These are phyloP conservation scores for Papiliotrema fonsecae DNA, from an alignment of 1,284 basidiomycete species.

Conservation along the genomic window DNA sequence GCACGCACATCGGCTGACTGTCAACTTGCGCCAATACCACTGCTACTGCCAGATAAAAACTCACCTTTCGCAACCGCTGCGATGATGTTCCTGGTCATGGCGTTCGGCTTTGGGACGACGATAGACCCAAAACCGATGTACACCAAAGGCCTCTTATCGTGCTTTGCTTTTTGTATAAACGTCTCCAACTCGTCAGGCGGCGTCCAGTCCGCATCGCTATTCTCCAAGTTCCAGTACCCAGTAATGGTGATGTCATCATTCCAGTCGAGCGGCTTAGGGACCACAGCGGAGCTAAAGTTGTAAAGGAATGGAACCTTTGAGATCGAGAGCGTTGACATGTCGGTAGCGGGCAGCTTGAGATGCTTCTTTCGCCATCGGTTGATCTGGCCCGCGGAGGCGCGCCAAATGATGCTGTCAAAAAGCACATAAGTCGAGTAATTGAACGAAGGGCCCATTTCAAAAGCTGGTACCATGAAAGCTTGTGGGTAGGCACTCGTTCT, in stretches of 20 bases:
- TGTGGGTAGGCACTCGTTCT: slow-evolving; percentile 63
- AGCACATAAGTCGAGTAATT: slow-evolving; percentile 50
- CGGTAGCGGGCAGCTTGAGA: slow-evolving; percentile 58
- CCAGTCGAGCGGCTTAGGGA: slow-evolving; percentile 71
- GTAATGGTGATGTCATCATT: slow-evolving; percentile 57
- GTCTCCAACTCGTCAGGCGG: slow-evolving; percentile 55
- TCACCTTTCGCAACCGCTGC: slow-evolving; percentile 62
- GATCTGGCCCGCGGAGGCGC: slow-evolving; percentile 64
- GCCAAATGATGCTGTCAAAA: slow-evolving; percentile 70
- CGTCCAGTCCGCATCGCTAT: slow-evolving; percentile 57
- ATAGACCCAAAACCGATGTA: slow-evolving; percentile 70
- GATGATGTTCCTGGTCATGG: slow-evolving; percentile 60
- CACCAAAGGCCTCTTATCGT: slow-evolving; percentile 61
- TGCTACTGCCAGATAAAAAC: slow-evolving; percentile 17
- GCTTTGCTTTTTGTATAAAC: slow-evolving; percentile 58
- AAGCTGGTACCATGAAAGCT: slow-evolving; percentile 57
- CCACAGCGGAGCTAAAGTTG: slow-evolving; percentile 59
- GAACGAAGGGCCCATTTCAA: slow-evolving; percentile 48
- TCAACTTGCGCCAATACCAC: slow-evolving; percentile 4
- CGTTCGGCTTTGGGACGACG: slow-evolving; percentile 64
- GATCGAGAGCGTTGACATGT: slow-evolving; percentile 61
- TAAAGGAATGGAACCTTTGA: slow-evolving; percentile 68
- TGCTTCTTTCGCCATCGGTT: slow-evolving; percentile 64
- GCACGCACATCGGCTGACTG: slow-evolving; percentile 59
- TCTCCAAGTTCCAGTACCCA: slow-evolving; percentile 63